These are phyloP conservation scores for Brasenia schreberi DNA, from an alignment of 164 flowering plant genomes.

Conservation along the genomic window DNA sequence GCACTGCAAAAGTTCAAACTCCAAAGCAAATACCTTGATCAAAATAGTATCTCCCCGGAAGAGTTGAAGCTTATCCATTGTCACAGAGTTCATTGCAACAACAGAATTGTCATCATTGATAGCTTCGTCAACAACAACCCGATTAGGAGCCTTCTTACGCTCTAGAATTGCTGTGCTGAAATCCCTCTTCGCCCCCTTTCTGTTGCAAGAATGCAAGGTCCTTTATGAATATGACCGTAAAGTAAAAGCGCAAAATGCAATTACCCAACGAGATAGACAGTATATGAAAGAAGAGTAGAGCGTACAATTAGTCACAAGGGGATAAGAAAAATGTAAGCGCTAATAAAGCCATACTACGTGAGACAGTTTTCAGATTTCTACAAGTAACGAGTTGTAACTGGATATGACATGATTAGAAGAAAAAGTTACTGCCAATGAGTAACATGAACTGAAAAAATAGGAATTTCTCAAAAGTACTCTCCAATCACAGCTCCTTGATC, in stretches of 20 bases:
- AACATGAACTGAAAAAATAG: too few species aligned
- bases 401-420: too few species aligned
- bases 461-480: too few species aligned
- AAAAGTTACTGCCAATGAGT: too few species aligned
- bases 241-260: too few species aligned
- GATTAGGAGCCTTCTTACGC: conserved; percentile 72
- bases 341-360: too few species aligned
- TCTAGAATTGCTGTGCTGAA: conserved; percentile 78
- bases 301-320: not conserved
- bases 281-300: not conserved
- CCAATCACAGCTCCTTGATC: too few species aligned
- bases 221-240: not conserved
- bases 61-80: conserved; percentile 82
- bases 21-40: conserved; percentile 37
- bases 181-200: conserved; percentile 63
- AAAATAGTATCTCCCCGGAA: conserved; percentile 76
- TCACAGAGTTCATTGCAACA: conserved; percentile 57
- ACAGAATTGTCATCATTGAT: conserved; percentile 75
- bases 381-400: too few species aligned
- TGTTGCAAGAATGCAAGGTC: conserved; percentile 6
- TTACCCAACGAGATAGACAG: not conserved
- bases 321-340: not conserved
- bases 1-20: not conserved
- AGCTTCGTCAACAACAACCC: conserved; percentile 73
- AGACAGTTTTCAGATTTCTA: too few species aligned